Evolutionary conservation across 768 basidiomycete species (phyloP).

Genomic region (Amanita pseudoporphyria): DNA sequence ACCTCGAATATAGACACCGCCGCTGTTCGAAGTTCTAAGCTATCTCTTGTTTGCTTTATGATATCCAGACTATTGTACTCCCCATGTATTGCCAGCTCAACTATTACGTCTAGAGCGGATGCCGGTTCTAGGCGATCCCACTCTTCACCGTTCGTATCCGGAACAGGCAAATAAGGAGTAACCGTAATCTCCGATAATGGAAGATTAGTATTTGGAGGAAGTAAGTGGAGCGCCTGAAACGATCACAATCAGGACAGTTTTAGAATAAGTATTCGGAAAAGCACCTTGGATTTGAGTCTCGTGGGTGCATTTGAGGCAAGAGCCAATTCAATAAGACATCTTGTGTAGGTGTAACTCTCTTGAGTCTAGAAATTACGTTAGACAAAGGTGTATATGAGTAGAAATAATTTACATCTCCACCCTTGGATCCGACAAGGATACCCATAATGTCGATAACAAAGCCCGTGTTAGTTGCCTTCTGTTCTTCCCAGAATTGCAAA

Average conservation of each 20-base stretch:
- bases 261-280: background rate
- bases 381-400: background rate
- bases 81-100: constrained; percentile 78
- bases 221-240: constrained; percentile 33
- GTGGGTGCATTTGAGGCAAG: constrained; percentile 94
- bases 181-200: constrained; percentile 59
- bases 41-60: constrained; percentile 51
- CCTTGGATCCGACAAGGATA: constrained; percentile 73
- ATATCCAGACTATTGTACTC: constrained; percentile 71
- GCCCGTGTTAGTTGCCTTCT: constrained; percentile 74
- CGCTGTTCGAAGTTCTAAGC: constrained; percentile 63
- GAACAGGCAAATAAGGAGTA: constrained; percentile 67
- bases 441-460: constrained; percentile 80
- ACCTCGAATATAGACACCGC: constrained; percentile 85
- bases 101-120: constrained; percentile 73
- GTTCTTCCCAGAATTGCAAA: constrained; percentile 92
- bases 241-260: constrained; percentile 5
- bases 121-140: constrained; percentile 82
- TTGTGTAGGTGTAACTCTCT: constrained; percentile 49
- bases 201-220: constrained; percentile 40
- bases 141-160: constrained; percentile 83
- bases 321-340: constrained; percentile 80
- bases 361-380: constrained; percentile 30
- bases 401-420: constrained; percentile 40
- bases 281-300: constrained; percentile 75